Base-by-base conservation (phyloP, 2,329 filamentous ascomycete species). In the Alternaria conjuncta region DNA sequence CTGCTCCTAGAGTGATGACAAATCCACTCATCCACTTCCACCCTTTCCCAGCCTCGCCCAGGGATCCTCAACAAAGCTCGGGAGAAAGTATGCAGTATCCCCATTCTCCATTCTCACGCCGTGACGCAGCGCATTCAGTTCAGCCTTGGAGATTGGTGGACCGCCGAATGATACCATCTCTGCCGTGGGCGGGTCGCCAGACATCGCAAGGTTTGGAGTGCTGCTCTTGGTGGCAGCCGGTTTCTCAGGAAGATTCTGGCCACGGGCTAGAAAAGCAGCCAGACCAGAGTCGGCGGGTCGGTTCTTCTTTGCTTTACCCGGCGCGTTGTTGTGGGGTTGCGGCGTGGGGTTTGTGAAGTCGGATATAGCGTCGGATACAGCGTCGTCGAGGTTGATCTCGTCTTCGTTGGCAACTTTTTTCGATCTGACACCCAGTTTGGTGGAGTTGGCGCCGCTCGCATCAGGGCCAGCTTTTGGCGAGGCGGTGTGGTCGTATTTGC, bases 1-100 rank as follows among this genome's bases (percentile, higher is more conserved):
- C 36, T 18, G 15, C 6, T 18, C 36, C 1, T 41, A 11, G 4
- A 18, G 36, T 2, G 2, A 18, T 41, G 4, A 41, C 3, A 41
- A 9, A 41, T 18, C n/a, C 36, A 6, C 36, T 41, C 9, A 41
- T 62, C 21, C 11, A 11, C 55, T 55, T 2, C 18, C 41, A 20
- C 32, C 43, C 12, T 60, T 59, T 3, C 25, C 47, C 4, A 74
- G 44, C 25, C 46, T 73, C 60, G 67, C 86, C 92, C 92, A 94
- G 0, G 92, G 92, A 75, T 94, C 92, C 75, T 89, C 85, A 70
- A 92, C 88, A 65, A 90, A 92, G 61, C 84, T 85, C 0, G 87
- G 86, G 62, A 92, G 86, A 77, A 93, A 94, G 77, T 92, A 92
- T 36, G 84, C 88, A 43, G 85, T 81, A 78, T 90, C 92, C 83